These are phyloP conservation scores for Colletotrichum sojae DNA, from an alignment of 2,329 filamentous ascomycete genomes.

Conservation along the genomic window DNA sequence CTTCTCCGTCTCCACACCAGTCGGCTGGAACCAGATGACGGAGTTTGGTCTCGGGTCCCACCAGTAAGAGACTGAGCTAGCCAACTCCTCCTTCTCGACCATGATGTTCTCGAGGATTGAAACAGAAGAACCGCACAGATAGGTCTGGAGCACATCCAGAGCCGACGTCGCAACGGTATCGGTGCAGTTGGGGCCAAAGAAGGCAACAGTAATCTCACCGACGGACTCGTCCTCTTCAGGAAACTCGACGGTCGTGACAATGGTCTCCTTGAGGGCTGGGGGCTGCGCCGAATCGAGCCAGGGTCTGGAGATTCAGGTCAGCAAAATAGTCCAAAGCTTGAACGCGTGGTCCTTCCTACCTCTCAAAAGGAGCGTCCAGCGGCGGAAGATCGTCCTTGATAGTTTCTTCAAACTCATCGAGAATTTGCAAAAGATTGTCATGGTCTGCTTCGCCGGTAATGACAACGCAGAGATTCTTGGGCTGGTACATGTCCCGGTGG, in stretches of 20 bases:
- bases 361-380: slow-evolving; percentile 80
- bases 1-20: slow-evolving; percentile 88
- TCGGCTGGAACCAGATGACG: slow-evolving; percentile 88
- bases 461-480: slow-evolving; percentile 91
- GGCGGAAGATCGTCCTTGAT: slow-evolving; percentile 87
- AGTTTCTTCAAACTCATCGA: slow-evolving; percentile 90
- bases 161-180: slow-evolving; percentile 79
- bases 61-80: slow-evolving; percentile 86
- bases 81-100: slow-evolving; percentile 93
- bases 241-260: slow-evolving; percentile 86
- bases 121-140: slow-evolving; percentile 93
- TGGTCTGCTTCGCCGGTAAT: slow-evolving; percentile 95
- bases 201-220: slow-evolving; percentile 88
- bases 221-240: slow-evolving; percentile 96
- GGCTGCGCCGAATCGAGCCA: slow-evolving; percentile 92
- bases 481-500: slow-evolving; percentile 97
- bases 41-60: slow-evolving; percentile 85
- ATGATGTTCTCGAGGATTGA: slow-evolving; percentile 92
- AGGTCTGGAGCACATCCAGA: slow-evolving; percentile 84
- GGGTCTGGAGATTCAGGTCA: slow-evolving; percentile 61
- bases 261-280: slow-evolving; percentile 78
- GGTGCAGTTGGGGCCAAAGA: slow-evolving; percentile 87
- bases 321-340: slow-evolving; percentile 23
- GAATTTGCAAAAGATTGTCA: slow-evolving; percentile 80
- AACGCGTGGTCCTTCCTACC: slow-evolving; percentile 53